These are phyloP conservation scores for Amoebophrya sp. DNA, from an alignment of 169 alveolate genomes.

Conservation along the genomic window DNA sequence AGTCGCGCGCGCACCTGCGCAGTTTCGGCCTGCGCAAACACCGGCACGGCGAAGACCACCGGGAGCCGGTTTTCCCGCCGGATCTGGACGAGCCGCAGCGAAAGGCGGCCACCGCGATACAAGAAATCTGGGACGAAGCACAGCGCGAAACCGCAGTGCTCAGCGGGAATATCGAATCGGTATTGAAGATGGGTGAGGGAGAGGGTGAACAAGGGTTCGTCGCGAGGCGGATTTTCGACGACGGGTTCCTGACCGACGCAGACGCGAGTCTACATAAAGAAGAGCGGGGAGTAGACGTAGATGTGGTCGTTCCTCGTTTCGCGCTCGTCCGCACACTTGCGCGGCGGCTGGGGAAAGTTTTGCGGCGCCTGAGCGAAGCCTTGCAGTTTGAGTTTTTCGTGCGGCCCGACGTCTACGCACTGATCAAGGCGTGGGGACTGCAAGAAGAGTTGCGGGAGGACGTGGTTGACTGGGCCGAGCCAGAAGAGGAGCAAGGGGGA, in stretches of 20 bases:
- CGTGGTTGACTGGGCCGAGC: background rate
- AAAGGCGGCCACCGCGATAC: too few relatives aligned
- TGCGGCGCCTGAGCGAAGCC: background rate
- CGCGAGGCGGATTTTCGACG: too few relatives aligned
- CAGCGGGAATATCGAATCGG: too few relatives aligned
- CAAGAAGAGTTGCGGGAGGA: background rate
- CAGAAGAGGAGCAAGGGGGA: background rate
- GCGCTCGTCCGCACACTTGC: background rate
- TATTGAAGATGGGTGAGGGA: too few relatives aligned
- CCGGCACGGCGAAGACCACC: background rate
- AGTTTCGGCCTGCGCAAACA: background rate
- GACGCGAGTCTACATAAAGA: too few relatives aligned
- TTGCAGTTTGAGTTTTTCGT: background rate
- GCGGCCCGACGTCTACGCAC: background rate
- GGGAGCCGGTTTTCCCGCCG: background rate
- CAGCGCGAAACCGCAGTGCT: too few relatives aligned
- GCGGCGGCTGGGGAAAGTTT: background rate
- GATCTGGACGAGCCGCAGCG: too few relatives aligned
- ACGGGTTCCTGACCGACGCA: too few relatives aligned
- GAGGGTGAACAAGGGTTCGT: too few relatives aligned
- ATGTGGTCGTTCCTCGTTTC: too few relatives aligned
- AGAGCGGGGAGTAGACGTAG: too few relatives aligned
- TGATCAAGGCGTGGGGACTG: background rate
- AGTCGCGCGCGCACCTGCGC: background rate
- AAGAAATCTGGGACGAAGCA: too few relatives aligned